These are phyloP conservation scores for Clarireedia sp. DNA, from an alignment of 2,329 filamentous ascomycete genomes.

Conservation along the genomic window DNA sequence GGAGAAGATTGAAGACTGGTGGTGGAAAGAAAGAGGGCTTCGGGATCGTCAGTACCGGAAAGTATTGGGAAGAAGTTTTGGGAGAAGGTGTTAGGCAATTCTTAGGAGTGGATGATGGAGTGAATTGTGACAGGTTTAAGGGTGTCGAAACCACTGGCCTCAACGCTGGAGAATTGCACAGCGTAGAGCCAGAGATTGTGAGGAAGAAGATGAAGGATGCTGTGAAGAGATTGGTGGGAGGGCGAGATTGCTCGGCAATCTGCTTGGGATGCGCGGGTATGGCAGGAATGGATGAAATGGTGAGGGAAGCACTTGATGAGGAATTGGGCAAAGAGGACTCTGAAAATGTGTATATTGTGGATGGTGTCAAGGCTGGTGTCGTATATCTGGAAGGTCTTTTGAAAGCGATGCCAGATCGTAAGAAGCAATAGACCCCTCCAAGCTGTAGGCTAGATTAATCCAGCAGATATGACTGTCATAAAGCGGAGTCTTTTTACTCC, in stretches of 20 bases:
- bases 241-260: slow-evolving; percentile 54
- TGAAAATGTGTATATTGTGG: slow-evolving; percentile 58
- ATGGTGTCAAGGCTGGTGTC: slow-evolving; percentile 68
- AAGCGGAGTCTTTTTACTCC: too few species aligned
- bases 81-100: slow-evolving; percentile 55
- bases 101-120: slow-evolving; percentile 41
- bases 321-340: slow-evolving; percentile 54
- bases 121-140: slow-evolving; percentile 45
- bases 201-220: slow-evolving; percentile 59
- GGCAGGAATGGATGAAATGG: slow-evolving; percentile 73
- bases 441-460: too few species aligned
- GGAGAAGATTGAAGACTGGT: not conserved
- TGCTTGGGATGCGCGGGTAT: slow-evolving; percentile 88
- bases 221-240: slow-evolving; percentile 54
- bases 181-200: slow-evolving; percentile 56
- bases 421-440: too few species aligned
- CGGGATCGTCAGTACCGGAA: slow-evolving; percentile 83
- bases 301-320: slow-evolving; percentile 60
- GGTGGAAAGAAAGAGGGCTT: slow-evolving; percentile 40
- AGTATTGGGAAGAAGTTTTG: slow-evolving; percentile 72
- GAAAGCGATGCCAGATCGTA: not conserved
- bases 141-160: slow-evolving; percentile 79
- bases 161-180: slow-evolving; percentile 72
- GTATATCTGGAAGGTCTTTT: slow-evolving; percentile 20
- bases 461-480: too few species aligned